phyloP scores from a whole-genome alignment of 2,329 filamentous ascomycete species.

The Xylariaceae sp. region DNA sequence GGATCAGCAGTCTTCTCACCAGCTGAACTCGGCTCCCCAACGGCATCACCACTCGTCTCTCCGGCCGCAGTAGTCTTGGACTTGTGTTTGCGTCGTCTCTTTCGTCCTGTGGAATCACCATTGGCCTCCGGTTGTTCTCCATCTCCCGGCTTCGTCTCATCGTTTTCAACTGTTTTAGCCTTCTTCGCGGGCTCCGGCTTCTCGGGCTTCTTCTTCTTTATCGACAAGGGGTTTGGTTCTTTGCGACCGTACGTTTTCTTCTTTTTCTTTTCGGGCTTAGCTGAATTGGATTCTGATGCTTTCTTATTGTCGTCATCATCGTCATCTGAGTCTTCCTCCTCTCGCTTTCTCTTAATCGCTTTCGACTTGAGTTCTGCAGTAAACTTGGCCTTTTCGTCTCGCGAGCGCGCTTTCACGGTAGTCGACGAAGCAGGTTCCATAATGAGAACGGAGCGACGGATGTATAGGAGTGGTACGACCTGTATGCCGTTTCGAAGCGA shows the following conservation, averaged over 20 bases:
- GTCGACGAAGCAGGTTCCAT: slow-evolving; percentile 70
- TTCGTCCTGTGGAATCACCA: slow-evolving; percentile 22
- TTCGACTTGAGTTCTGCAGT: slow-evolving; percentile 58
- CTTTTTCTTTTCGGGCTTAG: slow-evolving; percentile 40
- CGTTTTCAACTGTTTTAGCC: slow-evolving; percentile 15
- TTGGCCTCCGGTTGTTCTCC: slow-evolving; percentile 5
- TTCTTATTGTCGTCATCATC: slow-evolving; percentile 29
- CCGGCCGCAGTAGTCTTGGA: slow-evolving; percentile 7
- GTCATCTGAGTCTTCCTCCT: slow-evolving; percentile 36
- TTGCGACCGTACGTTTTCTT: slow-evolving; percentile 58
- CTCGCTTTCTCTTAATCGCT: slow-evolving; percentile 47
- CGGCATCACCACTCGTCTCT: not conserved
- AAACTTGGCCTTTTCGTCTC: slow-evolving; percentile 71
- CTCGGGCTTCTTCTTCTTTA: slow-evolving; percentile 57
- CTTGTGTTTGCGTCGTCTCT: slow-evolving; percentile 29
- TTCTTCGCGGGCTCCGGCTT: not conserved
- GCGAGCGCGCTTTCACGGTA: slow-evolving; percentile 57
- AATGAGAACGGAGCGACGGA: slow-evolving; percentile 66
- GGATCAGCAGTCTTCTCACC: not conserved
- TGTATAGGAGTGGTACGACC: slow-evolving; percentile 73
- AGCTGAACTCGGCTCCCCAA: not conserved
- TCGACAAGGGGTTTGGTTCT: slow-evolving; percentile 64
- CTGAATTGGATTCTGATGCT: slow-evolving; percentile 22
- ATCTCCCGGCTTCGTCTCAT: slow-evolving; percentile 9
- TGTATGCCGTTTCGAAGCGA: slow-evolving; percentile 57